Percentiles rank a stretch among this genome's conserved stretches.
phyloP scores from a whole-genome alignment of 1,139 yeast species.

The Lizanozyma gosingica region DNA sequence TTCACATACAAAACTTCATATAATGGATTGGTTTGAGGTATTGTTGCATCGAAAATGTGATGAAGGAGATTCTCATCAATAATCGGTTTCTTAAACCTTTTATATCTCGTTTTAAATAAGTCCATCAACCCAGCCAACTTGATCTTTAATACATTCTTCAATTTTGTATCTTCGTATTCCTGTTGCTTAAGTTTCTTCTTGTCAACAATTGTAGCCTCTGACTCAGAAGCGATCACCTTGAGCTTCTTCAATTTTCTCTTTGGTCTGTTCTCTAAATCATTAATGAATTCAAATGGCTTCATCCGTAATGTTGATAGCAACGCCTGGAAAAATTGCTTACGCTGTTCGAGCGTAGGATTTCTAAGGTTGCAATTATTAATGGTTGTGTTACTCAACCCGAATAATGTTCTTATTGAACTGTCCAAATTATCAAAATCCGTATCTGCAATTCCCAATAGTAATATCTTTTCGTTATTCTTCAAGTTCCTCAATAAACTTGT shows the following conservation, averaged over 20 bases:
- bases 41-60: constrained; percentile 66
- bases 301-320: constrained; percentile 49
- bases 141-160: constrained; percentile 77
- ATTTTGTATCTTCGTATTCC: constrained; percentile 66
- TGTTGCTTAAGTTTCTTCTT: constrained; percentile 38
- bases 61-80: constrained; percentile 67
- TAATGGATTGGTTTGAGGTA: constrained; percentile 28
- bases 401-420: constrained; percentile 33
- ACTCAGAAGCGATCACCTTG: constrained; percentile 17
- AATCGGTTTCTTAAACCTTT: constrained; percentile 82
- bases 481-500: constrained; percentile 61
- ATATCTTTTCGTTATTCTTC: constrained; percentile 62
- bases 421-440: constrained; percentile 22
- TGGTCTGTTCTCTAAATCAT: constrained; percentile 44
- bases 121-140: constrained; percentile 87
- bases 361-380: constrained; percentile 38
- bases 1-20: constrained; percentile 46
- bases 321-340: constrained; percentile 47
- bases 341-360: constrained; percentile 30
- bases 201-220: constrained; percentile 10
- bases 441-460: constrained; percentile 74
- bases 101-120: constrained; percentile 74
- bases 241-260: constrained; percentile 34
- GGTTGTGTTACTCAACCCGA: constrained; percentile 41
- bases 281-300: constrained; percentile 56